Base-by-base conservation (phyloP, 2,329 filamentous ascomycete species). In the Fusarium sp. region DNA sequence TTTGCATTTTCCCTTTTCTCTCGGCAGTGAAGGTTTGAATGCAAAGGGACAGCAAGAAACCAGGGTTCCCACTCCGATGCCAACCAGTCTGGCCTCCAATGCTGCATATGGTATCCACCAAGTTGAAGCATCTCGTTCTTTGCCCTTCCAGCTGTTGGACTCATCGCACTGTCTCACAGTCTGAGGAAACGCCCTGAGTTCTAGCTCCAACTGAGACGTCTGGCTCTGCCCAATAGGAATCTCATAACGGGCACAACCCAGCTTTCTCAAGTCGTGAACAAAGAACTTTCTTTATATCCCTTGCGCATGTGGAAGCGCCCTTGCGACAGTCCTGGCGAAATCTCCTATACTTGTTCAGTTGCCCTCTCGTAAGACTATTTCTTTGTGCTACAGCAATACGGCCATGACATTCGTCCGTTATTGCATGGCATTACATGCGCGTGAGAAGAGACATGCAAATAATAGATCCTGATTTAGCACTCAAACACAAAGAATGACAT, bases 91-190 rank as follows among this genome's bases (percentile, higher is more conserved):
- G 60, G 39, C 48, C 39, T 54, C 44, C 38, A 61, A 56, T 39
- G 30, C 42, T 67, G 49, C 64, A 59, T 64, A 38, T 45, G 30
- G 53, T 58, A 56, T 43, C 52, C 57, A 58, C 56, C 40, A 28
- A 28, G 26, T 68, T 68, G 50, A 56, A 60, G 42, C 46, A 36
- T 51, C 15, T 49, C 38, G 48, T 47, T 53, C 26, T 47, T 38
- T 34, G 40, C 10, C n/a, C n/a, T 38, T 39, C 23, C 39, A 57
- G 49, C 36, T 17, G 32, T 24, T 24, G 14, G 23, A 57, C n/a
- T 42, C 39, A 57, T 62, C 42, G 40, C 65, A 66, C 50, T 62
- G 60, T 62, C 39, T 56, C 65, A 58, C 61, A 62, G 56, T 66
- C 58, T 51, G 60, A 66, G 56, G n/a, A 62, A 65, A 45, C 65